phyloP scores from a whole-genome alignment of 225 moss, liverwort and hornwort species.

The Climacium dendroides region DNA sequence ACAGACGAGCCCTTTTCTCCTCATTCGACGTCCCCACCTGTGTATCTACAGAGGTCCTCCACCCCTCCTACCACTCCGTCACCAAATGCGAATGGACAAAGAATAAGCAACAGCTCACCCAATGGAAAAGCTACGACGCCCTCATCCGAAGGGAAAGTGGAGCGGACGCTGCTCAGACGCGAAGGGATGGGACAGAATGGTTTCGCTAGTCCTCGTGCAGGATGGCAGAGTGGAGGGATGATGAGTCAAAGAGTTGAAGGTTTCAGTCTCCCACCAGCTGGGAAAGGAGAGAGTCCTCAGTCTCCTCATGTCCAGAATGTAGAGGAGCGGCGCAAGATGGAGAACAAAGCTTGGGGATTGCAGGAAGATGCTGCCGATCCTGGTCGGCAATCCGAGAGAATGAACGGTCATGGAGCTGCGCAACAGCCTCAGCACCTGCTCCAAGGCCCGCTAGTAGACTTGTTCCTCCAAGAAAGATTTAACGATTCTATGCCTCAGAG shows the following conservation, averaged over 20 bases:
- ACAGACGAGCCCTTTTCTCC: constrained; percentile 63
- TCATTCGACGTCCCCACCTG: constrained; percentile 62
- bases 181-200: constrained; percentile 89
- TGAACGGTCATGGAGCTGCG: constrained; percentile 38
- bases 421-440: constrained; percentile 42
- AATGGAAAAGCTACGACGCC: constrained; percentile 31
- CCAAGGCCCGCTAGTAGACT: constrained; percentile 46
- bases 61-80: constrained; percentile 51
- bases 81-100: constrained; percentile 55
- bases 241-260: constrained; percentile 72
- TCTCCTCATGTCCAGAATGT: constrained; percentile 21
- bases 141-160: constrained; percentile 56
- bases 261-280: constrained; percentile 42
- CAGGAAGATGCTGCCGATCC: constrained; percentile 41
- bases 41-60: constrained; percentile 45
- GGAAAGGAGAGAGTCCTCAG: constrained; percentile 38
- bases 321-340: constrained; percentile 50
- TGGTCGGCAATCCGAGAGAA: constrained; percentile 50
- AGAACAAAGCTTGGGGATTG: constrained; percentile 60
- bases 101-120: constrained; percentile 46
- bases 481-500: constrained; percentile 64
- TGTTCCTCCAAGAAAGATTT: constrained; percentile 71
- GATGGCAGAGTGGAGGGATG: constrained; percentile 49
- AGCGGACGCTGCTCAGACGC: constrained; percentile 70
- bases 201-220: constrained; percentile 76